Percentiles rank a stretch among this genome's conserved stretches.
phyloP scores from a whole-genome alignment of 495 filamentous ascomycete species.

The Neurospora pannonica region DNA sequence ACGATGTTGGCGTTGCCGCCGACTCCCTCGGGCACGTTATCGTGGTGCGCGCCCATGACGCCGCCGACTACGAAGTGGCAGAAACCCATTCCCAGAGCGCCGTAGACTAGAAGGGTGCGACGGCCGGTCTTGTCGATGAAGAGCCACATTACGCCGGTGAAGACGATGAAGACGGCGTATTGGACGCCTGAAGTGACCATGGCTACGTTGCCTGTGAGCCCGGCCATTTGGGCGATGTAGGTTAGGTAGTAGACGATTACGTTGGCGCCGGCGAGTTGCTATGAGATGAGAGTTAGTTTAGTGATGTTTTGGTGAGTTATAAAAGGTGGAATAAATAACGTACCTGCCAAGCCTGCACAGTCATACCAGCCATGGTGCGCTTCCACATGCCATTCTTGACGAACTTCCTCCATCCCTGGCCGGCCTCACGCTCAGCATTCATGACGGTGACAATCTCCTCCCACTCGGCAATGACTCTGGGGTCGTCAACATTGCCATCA shows the following conservation, averaged over 20 bases:
- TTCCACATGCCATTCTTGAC: conserved; percentile 59
- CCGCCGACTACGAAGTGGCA: conserved; percentile 61
- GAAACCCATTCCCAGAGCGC: conserved; percentile 60
- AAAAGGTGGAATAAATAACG: neutral
- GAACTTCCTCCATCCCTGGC: conserved; percentile 49
- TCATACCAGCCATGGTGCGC: conserved; percentile 58
- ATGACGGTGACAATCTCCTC: conserved; percentile 58
- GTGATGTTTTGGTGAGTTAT: too few relatives aligned
- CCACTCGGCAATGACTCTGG: conserved; percentile 61
- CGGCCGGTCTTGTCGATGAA: conserved; percentile 71
- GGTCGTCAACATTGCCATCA: conserved; percentile 52
- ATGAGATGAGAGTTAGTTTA: too few relatives aligned
- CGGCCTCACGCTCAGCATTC: conserved; percentile 45
- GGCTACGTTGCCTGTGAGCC: conserved; percentile 52
- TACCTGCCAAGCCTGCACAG: conserved; percentile 48
- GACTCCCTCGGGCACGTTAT: conserved; percentile 45
- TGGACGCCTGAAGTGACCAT: conserved; percentile 62
- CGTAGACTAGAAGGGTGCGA: conserved; percentile 56
- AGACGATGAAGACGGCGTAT: conserved; percentile 68
- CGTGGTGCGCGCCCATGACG: conserved; percentile 34
- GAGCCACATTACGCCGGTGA: conserved; percentile 54
- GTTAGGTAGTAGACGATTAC: conserved; percentile 64
- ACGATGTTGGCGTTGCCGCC: conserved; percentile 58
- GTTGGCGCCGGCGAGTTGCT: conserved; percentile 62
- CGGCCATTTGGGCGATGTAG: conserved; percentile 63